Evolutionary conservation across 495 filamentous ascomycete genomes (phyloP), one percentile per base, ranked within the genome.

Genomic region (Penicillium cosmopolitanum): DNA sequence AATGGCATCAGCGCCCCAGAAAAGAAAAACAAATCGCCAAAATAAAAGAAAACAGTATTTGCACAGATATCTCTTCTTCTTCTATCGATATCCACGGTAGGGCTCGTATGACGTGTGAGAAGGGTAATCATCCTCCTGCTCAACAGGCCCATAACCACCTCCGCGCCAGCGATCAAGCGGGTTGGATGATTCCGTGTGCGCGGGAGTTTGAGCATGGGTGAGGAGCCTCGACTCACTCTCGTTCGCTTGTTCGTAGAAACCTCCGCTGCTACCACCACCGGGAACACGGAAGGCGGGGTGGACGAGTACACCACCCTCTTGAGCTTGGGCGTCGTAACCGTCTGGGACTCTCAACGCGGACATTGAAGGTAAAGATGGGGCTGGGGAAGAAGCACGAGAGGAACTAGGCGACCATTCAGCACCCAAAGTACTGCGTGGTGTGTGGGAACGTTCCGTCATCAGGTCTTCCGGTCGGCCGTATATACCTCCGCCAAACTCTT

Each of bases 401-500:
- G 66, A 78, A 58, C 51, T 69, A 46, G 76, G 77, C 15, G 68
- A 80, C 75, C 67, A 75, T 46, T 75, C 76, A 60, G 56, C 66
- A 34, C 77, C 73, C 42, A 81, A 62, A 31, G 78, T 74, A 25
- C 80, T 85, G 38, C 85, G 80, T 0, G 89, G 87, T 0, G 90
- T 92, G 9, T 85, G 84, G 1, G 87, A 85, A 18, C 89, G 83
- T 48, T 87, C 79, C 5, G 85, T 78, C 51, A 86, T 78, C 34
- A 84, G 65, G 62, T 92, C 89, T n/a, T 84, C 80, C 2, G 84
- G 79, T 18, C 80, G 82, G 35, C 89, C 89, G 65, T 87, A 93
- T 15, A 93, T 82, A 23, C 89, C 87, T 10, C 90, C 94, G 18
- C 92, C 92, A 64, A 91, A 87, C 48, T 96, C 92, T 9, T 91